Conservation (phyloP, 2,329 filamentous ascomycete genomes). For the Penicillium griseofulvum region DNA sequence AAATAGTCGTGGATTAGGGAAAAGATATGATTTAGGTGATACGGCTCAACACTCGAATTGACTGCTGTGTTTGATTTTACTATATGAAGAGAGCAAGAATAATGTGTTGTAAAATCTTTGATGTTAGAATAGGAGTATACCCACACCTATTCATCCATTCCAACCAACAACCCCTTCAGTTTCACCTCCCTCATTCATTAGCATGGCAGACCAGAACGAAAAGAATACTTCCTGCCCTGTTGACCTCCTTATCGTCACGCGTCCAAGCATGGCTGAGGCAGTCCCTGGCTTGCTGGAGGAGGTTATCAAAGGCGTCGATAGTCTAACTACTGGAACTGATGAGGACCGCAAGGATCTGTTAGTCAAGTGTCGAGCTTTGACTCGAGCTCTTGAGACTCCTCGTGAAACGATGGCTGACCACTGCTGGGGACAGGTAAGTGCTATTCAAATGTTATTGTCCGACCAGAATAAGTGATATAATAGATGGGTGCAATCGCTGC, state of each 20-base stretch:
- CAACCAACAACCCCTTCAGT: constrained; percentile 30
- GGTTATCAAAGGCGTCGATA: neutral
- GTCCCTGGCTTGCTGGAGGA: neutral
- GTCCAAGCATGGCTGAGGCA: neutral
- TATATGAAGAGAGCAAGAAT: no score
- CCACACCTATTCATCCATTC: neutral
- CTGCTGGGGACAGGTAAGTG: constrained; percentile 9
- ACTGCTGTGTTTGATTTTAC: no score
- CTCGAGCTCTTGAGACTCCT: constrained; percentile 11
- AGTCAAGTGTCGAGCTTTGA: constrained; percentile 1
- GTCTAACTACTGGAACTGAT: neutral
- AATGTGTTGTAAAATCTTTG: no score
- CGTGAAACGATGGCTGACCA: constrained; percentile 13
- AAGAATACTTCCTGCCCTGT: neutral
- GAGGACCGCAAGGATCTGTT: neutral
- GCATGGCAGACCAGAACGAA: neutral
- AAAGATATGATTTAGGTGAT: no score
- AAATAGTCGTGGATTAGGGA: no score
- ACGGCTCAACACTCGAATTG: no score
- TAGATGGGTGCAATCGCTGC: neutral
- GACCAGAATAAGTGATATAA: neutral
- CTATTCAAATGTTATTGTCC: no score
- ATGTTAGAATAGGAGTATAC: no score
- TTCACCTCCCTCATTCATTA: constrained; percentile 22
- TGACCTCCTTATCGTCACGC: neutral